Percentiles rank a stretch among this genome's conserved stretches.
These are phyloP conservation scores for Irineochytrium annulatum DNA, from an alignment of 192 early-diverging fungal genomes.

Conservation along the genomic window DNA sequence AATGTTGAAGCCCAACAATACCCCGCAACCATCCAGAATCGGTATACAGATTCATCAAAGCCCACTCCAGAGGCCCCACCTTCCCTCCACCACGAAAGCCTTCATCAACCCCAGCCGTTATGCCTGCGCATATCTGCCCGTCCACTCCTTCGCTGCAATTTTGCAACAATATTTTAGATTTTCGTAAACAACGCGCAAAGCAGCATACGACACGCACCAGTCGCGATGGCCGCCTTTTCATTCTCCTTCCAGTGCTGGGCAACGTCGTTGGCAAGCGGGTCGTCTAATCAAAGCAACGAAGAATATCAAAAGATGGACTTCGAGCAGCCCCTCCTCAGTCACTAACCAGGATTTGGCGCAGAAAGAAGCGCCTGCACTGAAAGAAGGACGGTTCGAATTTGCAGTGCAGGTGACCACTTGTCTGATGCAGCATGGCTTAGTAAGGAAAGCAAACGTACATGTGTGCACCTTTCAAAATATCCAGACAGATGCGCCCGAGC, in stretches of 20 bases:
- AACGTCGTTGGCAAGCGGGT: constrained; percentile 96
- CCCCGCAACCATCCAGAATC: no score
- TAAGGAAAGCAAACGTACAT: background rate
- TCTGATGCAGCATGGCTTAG: constrained; percentile 45
- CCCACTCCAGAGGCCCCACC: no score
- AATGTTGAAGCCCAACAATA: no score
- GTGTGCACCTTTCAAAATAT: constrained; percentile 88
- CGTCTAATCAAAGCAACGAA: constrained; percentile 55
- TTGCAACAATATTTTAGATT: background rate
- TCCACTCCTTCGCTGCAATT: constrained; percentile 23
- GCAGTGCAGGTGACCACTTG: constrained; percentile 98
- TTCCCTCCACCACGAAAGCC: no score
- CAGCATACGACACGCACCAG: constrained; percentile 41
- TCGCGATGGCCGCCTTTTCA: constrained; percentile 85
- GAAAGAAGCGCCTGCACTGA: constrained; percentile 96
- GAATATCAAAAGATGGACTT: no score
- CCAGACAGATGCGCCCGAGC: constrained; percentile 86
- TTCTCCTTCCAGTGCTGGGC: constrained; percentile 99
- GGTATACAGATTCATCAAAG: no score
- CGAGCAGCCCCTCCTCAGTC: no score
- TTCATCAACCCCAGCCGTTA: no score
- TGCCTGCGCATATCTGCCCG: constrained; percentile 18
- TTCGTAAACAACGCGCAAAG: background rate
- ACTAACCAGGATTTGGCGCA: constrained; percentile 85
- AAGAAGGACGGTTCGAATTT: constrained; percentile 95